Percentiles rank a stretch among this genome's conserved stretches.
Conservation (phyloP, 2,329 filamentous ascomycete genomes). For the Sarocladiaceae sp. region DNA sequence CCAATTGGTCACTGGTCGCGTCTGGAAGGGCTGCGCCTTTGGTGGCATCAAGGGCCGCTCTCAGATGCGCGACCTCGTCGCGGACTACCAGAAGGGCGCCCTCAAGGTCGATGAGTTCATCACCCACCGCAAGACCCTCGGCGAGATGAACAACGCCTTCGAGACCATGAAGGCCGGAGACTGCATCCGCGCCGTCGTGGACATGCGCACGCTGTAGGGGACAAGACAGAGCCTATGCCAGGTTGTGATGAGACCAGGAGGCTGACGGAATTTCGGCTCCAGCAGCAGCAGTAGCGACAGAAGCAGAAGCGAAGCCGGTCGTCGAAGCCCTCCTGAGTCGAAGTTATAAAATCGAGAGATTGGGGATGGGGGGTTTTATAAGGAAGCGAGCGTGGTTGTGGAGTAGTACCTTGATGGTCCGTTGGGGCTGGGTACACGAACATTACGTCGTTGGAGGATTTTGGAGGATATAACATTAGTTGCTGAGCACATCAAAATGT, state of each 20-base stretch:
- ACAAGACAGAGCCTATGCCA: not conserved
- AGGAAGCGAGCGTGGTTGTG: not conserved
- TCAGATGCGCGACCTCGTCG: slow-evolving; percentile 81
- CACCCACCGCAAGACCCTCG: slow-evolving; percentile 83
- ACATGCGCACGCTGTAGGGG: slow-evolving; percentile 43
- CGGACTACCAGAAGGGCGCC: slow-evolving; percentile 82
- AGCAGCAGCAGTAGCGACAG: slow-evolving; percentile 1
- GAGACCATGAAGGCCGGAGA: slow-evolving; percentile 93
- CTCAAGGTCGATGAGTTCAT: slow-evolving; percentile 99
- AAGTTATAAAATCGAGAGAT: slow-evolving; percentile 3
- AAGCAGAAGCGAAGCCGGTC: not conserved
- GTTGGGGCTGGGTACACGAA: not conserved
- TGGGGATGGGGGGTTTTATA: not conserved
- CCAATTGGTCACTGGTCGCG: slow-evolving; percentile 95
- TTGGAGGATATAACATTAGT: not conserved
- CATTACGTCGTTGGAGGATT: not conserved
- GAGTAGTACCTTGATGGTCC: slow-evolving; percentile 7
- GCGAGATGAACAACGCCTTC: slow-evolving; percentile 85
- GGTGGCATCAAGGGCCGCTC: slow-evolving; percentile 96
- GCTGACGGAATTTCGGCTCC: slow-evolving; percentile 4
- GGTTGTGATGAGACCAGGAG: not conserved
- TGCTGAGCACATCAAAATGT: not conserved
- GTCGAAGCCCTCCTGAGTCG: slow-evolving; percentile 1
- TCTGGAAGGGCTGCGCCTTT: slow-evolving; percentile 97
- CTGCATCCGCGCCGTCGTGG: slow-evolving; percentile 92